phyloP scores from a whole-genome alignment of 202 grass and related monocot genomes.

The Tripidium arundinaceum region DNA sequence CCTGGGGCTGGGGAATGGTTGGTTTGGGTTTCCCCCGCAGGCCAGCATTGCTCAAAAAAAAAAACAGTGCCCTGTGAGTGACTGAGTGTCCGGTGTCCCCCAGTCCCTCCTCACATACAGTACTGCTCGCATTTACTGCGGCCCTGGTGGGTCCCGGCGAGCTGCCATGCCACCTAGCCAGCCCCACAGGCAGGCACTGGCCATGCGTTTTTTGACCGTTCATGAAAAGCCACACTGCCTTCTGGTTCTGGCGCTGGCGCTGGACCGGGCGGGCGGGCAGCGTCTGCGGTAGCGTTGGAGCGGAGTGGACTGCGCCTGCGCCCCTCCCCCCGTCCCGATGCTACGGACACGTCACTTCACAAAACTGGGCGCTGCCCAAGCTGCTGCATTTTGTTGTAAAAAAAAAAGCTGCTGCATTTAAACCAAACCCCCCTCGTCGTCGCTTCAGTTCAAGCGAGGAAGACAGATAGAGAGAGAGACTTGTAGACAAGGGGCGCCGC shows the following conservation, averaged over 20 bases:
- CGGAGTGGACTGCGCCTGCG: background rate
- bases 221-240: slow-evolving; percentile 50
- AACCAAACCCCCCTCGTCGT: background rate
- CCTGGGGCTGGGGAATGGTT: background rate
- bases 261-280: slow-evolving; percentile 13
- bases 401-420: background rate
- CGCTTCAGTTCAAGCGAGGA: background rate
- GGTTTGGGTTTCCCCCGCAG: background rate
- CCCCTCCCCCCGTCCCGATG: background rate
- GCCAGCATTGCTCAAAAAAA: no score
- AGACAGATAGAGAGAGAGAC: background rate
- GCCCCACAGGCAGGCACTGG: background rate
- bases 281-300: background rate
- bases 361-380: background rate
- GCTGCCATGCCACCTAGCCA: background rate
- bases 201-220: slow-evolving; percentile 39
- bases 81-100: no score
- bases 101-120: background rate
- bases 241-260: background rate
- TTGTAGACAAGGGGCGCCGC: background rate
- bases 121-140: background rate
- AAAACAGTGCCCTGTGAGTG: background rate
- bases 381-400: no score
- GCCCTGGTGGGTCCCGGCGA: background rate
- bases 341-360: background rate